These are phyloP conservation scores for Polygonum aviculare DNA, from an alignment of 148 eudicot species.

Conservation along the genomic window DNA sequence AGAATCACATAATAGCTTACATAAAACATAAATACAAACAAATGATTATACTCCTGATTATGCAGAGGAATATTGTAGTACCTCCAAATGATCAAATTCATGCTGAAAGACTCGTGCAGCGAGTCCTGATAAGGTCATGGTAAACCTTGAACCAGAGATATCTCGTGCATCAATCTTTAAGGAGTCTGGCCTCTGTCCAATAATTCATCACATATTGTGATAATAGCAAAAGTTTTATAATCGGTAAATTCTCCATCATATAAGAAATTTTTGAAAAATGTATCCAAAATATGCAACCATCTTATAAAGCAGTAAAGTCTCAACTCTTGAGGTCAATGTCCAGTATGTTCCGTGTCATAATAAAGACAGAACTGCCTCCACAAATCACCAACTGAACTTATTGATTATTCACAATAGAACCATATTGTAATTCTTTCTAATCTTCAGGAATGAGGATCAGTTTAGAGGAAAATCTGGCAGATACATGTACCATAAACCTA, in stretches of 20 bases:
- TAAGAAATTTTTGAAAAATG: not conserved
- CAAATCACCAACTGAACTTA: not conserved
- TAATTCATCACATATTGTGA: not conserved
- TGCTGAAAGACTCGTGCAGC: constrained; percentile 95
- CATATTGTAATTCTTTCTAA: no score
- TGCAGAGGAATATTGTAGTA: constrained; percentile 13
- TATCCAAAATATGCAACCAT: not conserved
- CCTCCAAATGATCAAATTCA: constrained; percentile 96
- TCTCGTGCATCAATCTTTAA: constrained; percentile 81
- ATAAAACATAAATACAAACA: constrained; percentile 4
- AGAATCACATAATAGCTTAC: constrained; percentile 14
- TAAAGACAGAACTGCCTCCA: no score
- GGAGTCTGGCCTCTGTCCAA: constrained; percentile 81
- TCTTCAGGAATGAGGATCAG: no score
- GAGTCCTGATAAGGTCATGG: constrained; percentile 56
- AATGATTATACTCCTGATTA: not conserved
- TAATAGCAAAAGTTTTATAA: not conserved
- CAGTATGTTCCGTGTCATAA: no score
- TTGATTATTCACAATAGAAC: no score
- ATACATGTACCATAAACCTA: no score
- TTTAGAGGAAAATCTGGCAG: no score
- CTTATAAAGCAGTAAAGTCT: not conserved
- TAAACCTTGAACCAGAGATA: constrained; percentile 66
- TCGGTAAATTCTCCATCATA: not conserved
- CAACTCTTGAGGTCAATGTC: no score